A percentile compares a stretch with the other conserved stretches of the same genome.
Conservation (phyloP, 83 land plant species). For the Picea abies region DNA sequence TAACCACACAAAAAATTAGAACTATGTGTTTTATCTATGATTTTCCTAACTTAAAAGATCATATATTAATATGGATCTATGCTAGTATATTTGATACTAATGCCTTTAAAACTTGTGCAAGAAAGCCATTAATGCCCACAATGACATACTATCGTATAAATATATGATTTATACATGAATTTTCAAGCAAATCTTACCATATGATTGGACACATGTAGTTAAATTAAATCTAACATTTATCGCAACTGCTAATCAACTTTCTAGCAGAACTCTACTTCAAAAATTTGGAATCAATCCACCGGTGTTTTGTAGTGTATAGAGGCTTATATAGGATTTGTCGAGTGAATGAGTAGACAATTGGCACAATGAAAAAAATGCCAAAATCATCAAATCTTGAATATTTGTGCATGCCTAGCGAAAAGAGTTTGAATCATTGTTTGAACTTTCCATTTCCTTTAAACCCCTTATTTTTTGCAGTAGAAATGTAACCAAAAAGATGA, state of each 20-base stretch:
- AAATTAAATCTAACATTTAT: background rate
- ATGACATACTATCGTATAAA: background rate
- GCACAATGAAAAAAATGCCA: background rate
- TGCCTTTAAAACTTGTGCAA: background rate
- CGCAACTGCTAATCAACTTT: background rate
- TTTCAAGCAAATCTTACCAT: background rate
- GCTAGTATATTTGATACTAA: no score
- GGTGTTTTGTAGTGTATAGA: background rate
- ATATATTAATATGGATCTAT: no score
- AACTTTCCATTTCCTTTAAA: slow-evolving; percentile 11
- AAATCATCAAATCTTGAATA: background rate
- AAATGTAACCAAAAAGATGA: background rate
- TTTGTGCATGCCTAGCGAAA: background rate
- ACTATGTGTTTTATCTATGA: no score
- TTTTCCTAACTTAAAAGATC: no score
- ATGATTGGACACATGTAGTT: background rate
- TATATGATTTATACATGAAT: background rate
- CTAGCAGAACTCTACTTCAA: background rate
- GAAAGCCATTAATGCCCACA: background rate
- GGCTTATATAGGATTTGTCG: background rate
- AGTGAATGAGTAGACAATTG: background rate
- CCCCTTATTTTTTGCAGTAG: slow-evolving; percentile 9
- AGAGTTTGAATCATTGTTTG: background rate
- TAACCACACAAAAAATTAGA: no score
- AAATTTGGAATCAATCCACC: slow-evolving; percentile 11